Percentiles rank a stretch among this genome's conserved stretches.
These are phyloP conservation scores for Nematocida ausubeli DNA, from an alignment of 371 early-diverging fungal species.

Conservation along the genomic window DNA sequence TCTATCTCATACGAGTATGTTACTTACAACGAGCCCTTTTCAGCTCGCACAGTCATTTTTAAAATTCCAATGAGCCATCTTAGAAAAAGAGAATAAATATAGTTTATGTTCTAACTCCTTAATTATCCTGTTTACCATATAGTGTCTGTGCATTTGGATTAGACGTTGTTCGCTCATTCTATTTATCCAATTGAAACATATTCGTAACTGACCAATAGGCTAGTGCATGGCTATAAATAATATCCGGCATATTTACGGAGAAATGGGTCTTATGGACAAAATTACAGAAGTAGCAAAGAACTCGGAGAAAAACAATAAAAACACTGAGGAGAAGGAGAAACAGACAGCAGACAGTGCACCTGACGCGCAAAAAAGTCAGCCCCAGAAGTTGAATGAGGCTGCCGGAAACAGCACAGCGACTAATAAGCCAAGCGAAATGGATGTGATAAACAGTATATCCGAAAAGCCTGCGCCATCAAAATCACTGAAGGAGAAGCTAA, in stretches of 20 bases:
- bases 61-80: slow-evolving; percentile 49
- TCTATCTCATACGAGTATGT: slow-evolving; percentile 50
- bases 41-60: slow-evolving; percentile 36
- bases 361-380: neutral
- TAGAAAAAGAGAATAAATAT: slow-evolving; percentile 35
- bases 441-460: neutral
- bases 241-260: too few relatives aligned
- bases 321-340: neutral
- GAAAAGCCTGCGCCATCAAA: neutral
- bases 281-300: slow-evolving; percentile 40
- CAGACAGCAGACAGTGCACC: neutral
- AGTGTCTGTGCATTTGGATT: too few relatives aligned
- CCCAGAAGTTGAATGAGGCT: neutral
- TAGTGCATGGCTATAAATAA: slow-evolving; percentile 22
- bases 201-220: neutral
- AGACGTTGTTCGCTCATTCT: too few relatives aligned
- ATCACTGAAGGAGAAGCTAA: neutral
- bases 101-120: neutral
- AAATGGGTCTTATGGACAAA: slow-evolving; percentile 37
- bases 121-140: neutral
- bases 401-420: neutral
- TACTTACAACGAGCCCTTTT: slow-evolving; percentile 43
- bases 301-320: slow-evolving; percentile 11
- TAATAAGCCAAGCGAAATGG: neutral
- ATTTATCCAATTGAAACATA: neutral